Base-by-base conservation (phyloP, 1,139 yeast genomes). In the Trichomonascaceae sp. region DNA sequence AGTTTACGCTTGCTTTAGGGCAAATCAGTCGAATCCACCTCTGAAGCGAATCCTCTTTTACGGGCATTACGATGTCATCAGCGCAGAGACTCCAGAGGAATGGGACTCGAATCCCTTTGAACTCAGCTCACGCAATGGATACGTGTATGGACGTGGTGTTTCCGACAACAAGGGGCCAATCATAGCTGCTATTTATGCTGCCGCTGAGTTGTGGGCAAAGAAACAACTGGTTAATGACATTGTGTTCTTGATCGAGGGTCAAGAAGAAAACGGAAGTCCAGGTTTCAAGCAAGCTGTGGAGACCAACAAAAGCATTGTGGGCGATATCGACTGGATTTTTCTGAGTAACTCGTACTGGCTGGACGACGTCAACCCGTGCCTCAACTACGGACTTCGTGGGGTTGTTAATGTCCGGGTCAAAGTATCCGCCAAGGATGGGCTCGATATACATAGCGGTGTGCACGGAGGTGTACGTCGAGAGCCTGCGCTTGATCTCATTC, bases 101-200 rank as follows among this genome's bases (percentile, higher is more conserved):
- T 89, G 97, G 97, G 55, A 64, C 4, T 71, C 92, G 0, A 76
- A 79, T 43, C 97, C 98, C 0, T 89, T 78, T 54, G 57, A 59
- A 18, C 56, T 89, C 54, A 69, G 78, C 0, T 80, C 93, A 3
- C 66, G 68, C 40, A 79, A 89, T 52, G 98, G 97, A 0, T 85
- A 77, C 50, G 55, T 89, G 41, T 80, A 81, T 48, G 97, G 92
- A 1, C 69, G 98, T 48, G 98, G 98, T 34, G 93, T 79, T 1
- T 74, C 93, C 28, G 98, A 89, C 51, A 89, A 89, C 54, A 89
- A 89, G 53, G 98, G 97, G 0, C 98, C 98, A 0, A 63, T 80
- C 3, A 59, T 85, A n/a, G 93, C 96, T 0, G 79, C 96, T 0
- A 69, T 87, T 4, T 85, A 75, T 57, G 84, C 95, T 0, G 93